These are phyloP conservation scores for Asterochloris erici DNA, from an alignment of 139 green algal species.

Conservation along the genomic window DNA sequence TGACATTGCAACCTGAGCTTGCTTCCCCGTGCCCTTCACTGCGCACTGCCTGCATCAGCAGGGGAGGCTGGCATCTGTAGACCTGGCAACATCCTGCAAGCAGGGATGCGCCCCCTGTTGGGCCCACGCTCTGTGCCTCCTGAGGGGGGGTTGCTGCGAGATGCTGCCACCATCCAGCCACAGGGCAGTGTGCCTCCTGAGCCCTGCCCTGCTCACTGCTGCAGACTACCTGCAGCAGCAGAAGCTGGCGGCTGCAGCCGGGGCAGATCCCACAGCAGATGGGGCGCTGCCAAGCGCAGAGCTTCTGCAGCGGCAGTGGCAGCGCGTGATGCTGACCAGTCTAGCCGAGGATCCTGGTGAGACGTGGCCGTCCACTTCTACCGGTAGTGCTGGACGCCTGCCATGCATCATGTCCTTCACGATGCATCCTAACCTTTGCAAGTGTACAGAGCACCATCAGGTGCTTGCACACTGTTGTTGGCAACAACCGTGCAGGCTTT, in stretches of 20 bases:
- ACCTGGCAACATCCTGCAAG: too few species aligned
- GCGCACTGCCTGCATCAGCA: too few species aligned
- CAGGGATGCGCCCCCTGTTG: too few species aligned
- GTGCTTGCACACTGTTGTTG: too few species aligned
- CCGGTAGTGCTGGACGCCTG: background rate
- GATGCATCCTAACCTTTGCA: too few species aligned
- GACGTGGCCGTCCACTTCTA: background rate
- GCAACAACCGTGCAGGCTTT: background rate
- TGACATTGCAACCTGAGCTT: too few species aligned
- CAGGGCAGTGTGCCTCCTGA: background rate
- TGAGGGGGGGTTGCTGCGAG: too few species aligned
- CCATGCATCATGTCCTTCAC: background rate
- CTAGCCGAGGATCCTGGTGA: conserved; percentile 55
- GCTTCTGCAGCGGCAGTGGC: background rate
- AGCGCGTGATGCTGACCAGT: conserved; percentile 40
- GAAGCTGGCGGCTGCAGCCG: conserved; percentile 1
- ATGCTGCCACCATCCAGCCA: too few species aligned
- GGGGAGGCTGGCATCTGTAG: too few species aligned
- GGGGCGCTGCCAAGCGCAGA: background rate
- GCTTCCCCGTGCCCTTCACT: too few species aligned
- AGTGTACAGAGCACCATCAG: too few species aligned
- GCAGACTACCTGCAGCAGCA: conserved; percentile 2
- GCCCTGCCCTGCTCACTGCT: background rate
- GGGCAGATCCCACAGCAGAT: conserved; percentile 5
- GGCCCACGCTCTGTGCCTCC: too few species aligned